Evolutionary conservation across 2,329 filamentous ascomycete genomes (phyloP).

Genomic region (Cryphonectria japonica): DNA sequence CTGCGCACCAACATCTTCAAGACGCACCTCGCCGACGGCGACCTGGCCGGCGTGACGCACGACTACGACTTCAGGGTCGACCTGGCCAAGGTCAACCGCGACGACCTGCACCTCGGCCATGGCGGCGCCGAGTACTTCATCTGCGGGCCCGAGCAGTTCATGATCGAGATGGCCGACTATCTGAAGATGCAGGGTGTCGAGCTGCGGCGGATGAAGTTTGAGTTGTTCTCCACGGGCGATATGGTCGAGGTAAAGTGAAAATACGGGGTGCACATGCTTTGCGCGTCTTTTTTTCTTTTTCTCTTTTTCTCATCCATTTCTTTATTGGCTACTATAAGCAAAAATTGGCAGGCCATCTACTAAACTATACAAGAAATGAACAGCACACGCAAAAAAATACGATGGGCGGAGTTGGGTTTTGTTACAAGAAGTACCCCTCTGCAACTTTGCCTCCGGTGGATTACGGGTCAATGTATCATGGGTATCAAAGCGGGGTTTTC

Average conservation of each 20-base stretch:
- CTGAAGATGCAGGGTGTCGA: conserved; percentile 47
- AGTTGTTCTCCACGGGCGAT: conserved; percentile 53
- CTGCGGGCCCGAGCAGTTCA: conserved; percentile 59
- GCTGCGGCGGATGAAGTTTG: conserved; percentile 46
- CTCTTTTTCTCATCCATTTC: background rate
- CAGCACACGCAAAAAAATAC: background rate
- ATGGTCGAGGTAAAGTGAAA: conserved; percentile 34
- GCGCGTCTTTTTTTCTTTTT: background rate
- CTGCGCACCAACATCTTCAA: conserved; percentile 54
- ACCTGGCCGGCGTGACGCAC: conserved; percentile 48
- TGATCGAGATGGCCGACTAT: conserved; percentile 53
- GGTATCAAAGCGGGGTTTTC: background rate
- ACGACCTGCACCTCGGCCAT: conserved; percentile 51
- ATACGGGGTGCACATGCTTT: too few relatives aligned
- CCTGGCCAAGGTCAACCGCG: conserved; percentile 47
- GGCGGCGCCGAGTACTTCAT: conserved; percentile 56
- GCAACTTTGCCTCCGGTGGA: too few relatives aligned
- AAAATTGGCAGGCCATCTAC: background rate
- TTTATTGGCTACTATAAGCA: background rate
- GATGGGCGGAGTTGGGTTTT: background rate
- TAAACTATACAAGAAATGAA: background rate
- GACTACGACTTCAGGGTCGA: conserved; percentile 52
- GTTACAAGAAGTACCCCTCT: background rate
- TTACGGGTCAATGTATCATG: background rate
- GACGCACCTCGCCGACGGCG: conserved; percentile 50